These are phyloP conservation scores for Lonicera japonica DNA, from an alignment of 129 eudicot species.

Conservation along the genomic window DNA sequence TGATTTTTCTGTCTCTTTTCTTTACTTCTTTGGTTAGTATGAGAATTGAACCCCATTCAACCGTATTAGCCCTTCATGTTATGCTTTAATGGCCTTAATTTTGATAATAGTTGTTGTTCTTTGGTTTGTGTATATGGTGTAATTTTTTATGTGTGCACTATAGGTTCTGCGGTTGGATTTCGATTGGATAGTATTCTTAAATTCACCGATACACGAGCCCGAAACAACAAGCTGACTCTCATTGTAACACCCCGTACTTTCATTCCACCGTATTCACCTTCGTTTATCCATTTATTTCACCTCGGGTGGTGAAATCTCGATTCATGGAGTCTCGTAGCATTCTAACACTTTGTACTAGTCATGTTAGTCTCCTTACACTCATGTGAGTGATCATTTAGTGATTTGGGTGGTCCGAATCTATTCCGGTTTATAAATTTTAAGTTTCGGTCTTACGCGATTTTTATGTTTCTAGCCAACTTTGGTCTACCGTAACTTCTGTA, in stretches of 20 bases:
- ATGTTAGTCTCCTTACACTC: too few species aligned
- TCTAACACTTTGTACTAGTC: too few species aligned
- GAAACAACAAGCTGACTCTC: constrained; percentile 80
- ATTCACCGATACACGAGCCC: constrained; percentile 91
- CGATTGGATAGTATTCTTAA: constrained; percentile 89
- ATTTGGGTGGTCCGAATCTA: too few species aligned
- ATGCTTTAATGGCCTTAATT: neutral
- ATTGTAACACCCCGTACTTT: too few species aligned
- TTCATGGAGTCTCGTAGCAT: too few species aligned
- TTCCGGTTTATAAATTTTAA: too few species aligned
- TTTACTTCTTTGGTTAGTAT: neutral
- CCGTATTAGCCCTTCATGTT: neutral
- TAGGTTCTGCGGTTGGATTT: constrained; percentile 97
- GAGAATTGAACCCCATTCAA: neutral
- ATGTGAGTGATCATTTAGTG: too few species aligned
- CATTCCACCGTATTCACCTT: constrained; percentile 64
- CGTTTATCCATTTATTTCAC: too few species aligned
- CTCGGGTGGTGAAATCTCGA: too few species aligned
- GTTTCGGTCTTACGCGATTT: too few species aligned
- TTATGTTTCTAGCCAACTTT: too few species aligned
- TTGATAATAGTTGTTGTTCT: neutral
- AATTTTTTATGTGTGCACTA: constrained; percentile 13
- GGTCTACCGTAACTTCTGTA: too few species aligned
- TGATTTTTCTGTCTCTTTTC: neutral
- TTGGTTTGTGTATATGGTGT: neutral